Base-by-base conservation (phyloP, 768 basidiomycete genomes). In the Xerocomellus amylosporus region DNA sequence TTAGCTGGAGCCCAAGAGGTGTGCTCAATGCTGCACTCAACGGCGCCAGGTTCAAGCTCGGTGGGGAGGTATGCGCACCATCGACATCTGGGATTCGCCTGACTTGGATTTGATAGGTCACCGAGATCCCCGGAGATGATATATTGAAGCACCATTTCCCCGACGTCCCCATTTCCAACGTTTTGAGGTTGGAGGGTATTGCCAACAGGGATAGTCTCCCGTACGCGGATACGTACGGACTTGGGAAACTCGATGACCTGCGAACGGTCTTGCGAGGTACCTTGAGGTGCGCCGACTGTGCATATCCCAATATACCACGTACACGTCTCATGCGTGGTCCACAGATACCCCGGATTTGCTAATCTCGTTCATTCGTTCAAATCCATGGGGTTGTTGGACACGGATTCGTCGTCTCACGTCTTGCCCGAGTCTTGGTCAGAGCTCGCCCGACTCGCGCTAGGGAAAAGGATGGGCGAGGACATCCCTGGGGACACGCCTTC, bases 1-100 rank as follows among this genome's bases (percentile, higher is more conserved):
- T 93, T 66, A 91, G 92, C 60, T 98, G 95, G 95, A 89, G 85
- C 46, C 93, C 95, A 0, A 78, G 85, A 53, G 94, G 92, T 6
- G 93, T 96, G 8, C 72, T 98, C 37, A 81, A 77, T 15, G 95
- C 93, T 3, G 89, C 90, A 0, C 69, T 85, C 53, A 92, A 95
- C 58, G 68, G 74, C 0, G n/a, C 95, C 2, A 67, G 64, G 37
- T 97, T 84, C 70, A 79, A 80, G 62, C 73, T 93, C 24, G 60
- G 74, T 30, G 75, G 75, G 7, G 64, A 81, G 71, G 89, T 87
- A 58, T n/a, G 77, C 12, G 12, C 34, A 28, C 34, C 10, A 24
- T 46, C 4, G 28, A 24, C 14, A n/a, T 52, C 24, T 36, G 36
- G 39, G 38, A 44, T 44, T 20, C 17, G n/a, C n/a, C n/a, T n/a